Conservation (phyloP, 2,329 filamentous ascomycete genomes). For the Venturiaceae sp. region DNA sequence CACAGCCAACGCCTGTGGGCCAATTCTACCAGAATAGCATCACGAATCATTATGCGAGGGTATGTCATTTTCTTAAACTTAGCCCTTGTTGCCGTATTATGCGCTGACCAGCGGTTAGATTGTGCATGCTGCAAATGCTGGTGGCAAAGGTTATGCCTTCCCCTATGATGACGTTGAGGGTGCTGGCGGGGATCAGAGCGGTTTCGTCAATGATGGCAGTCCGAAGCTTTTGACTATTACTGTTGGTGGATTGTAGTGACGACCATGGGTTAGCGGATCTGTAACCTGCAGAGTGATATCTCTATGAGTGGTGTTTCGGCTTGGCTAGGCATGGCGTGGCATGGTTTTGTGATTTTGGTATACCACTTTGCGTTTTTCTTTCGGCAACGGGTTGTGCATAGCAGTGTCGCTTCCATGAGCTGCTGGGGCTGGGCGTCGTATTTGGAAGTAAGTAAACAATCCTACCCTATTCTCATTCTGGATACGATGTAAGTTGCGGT, state of each 20-base stretch:
- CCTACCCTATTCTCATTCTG: too few relatives aligned
- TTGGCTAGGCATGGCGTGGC: too few relatives aligned
- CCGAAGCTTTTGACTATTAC: slow-evolving; percentile 37
- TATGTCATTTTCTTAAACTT: not conserved
- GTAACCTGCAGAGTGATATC: too few relatives aligned
- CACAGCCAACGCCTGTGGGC: slow-evolving; percentile 23
- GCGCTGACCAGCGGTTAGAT: slow-evolving; percentile 25
- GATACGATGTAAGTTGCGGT: too few relatives aligned
- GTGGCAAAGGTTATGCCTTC: slow-evolving; percentile 55
- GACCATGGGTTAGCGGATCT: too few relatives aligned
- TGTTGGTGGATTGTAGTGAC: slow-evolving; percentile 24
- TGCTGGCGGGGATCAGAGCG: slow-evolving; percentile 44
- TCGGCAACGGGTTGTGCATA: too few relatives aligned
- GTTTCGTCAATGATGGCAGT: slow-evolving; percentile 38
- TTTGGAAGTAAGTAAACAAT: too few relatives aligned
- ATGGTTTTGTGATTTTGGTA: not conserved
- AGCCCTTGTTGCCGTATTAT: too few relatives aligned
- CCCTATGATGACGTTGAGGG: slow-evolving; percentile 60
- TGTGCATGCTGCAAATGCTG: slow-evolving; percentile 49
- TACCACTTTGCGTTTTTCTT: not conserved
- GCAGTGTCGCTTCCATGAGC: too few relatives aligned
- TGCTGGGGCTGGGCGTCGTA: too few relatives aligned
- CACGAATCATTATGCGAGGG: slow-evolving; percentile 48
- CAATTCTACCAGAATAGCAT: slow-evolving; percentile 24
- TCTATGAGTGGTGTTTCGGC: too few relatives aligned